Evolutionary conservation across 257 asterid genomes (phyloP), one percentile per base, ranked within the genome.

Genomic region (Verbascum thapsus): DNA sequence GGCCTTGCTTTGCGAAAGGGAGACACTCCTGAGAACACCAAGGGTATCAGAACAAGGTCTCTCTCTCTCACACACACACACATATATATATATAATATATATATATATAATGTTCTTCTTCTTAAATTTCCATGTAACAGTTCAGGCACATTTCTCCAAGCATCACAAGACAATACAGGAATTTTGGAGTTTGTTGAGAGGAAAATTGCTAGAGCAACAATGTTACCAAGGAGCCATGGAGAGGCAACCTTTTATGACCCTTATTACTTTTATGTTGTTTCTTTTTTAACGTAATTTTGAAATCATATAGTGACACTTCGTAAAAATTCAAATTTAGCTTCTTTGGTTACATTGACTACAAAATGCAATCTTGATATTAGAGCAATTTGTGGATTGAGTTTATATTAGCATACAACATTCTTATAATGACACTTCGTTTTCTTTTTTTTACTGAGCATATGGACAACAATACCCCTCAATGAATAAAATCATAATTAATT

Each of bases 1-100:
- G 15, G 72, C 32, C 81, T 91, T 61, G 95, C 94, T 63, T 72
- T 91, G 52, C 88, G 95, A 10, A 53, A 78, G 63, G 98, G 98
- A 61, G 98, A 91, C 80, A 84, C 95, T 2, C 81, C 63, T 9
- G 96, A 84, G 69, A 83, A 53, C 60, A 86, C 96, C 26, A 73
- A 86, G 78, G 96, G 95, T 55, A 49, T 86, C 52, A 78, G 98
- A 72, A 91, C 98, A 58, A 91, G 98, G 98, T 90, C 59, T 68
- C 39, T 55, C 32, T 26, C 32, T 26, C 32, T 26, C 32, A 1
- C 32, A 1, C 32, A n/a, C n/a, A n/a, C n/a, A n/a, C n/a, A n/a
- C n/a, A n/a, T n/a, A n/a, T n/a, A n/a, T n/a, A n/a, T n/a, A n/a
- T n/a, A n/a, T n/a, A n/a, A n/a, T n/a, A n/a, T n/a, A n/a, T n/a